A percentile compares a stretch with the other conserved stretches of the same genome.
These are phyloP conservation scores for Blastobotrys arbuscula DNA, from an alignment of 1,139 yeast genomes.

Conservation along the genomic window DNA sequence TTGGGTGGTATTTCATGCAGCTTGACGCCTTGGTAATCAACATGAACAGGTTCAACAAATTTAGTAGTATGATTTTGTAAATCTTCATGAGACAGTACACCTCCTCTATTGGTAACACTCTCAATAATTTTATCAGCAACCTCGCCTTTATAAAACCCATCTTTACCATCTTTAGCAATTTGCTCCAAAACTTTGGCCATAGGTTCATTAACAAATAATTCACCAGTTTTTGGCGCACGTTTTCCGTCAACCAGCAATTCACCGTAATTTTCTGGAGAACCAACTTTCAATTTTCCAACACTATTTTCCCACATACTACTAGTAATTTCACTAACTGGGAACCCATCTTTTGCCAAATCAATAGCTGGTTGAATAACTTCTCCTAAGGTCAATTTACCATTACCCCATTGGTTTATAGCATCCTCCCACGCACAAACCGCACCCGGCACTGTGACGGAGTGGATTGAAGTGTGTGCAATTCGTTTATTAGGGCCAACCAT, in stretches of 20 bases:
- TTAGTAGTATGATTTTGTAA: conserved; percentile 51
- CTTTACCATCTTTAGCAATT: conserved; percentile 54
- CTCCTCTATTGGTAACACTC: conserved; percentile 48
- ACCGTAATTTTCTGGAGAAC: conserved; percentile 19
- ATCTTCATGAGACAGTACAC: conserved; percentile 53
- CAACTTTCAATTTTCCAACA: conserved; percentile 6
- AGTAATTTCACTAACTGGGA: conserved; percentile 56
- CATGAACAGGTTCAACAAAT: conserved; percentile 54
- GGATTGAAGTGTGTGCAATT: conserved; percentile 46
- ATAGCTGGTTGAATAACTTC: conserved; percentile 67
- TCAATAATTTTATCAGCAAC: conserved; percentile 62
- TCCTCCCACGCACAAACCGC: conserved; percentile 76
- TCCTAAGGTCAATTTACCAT: conserved; percentile 54
- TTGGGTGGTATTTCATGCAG: conserved; percentile 78
- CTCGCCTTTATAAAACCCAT: conserved; percentile 63
- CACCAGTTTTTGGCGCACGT: conserved; percentile 55
- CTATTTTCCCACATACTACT: conserved; percentile 47
- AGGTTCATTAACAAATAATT: conserved; percentile 47
- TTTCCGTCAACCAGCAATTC: conserved; percentile 40
- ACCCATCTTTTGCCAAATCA: conserved; percentile 62
- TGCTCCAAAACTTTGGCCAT: conserved; percentile 51
- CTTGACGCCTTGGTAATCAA: conserved; percentile 39
- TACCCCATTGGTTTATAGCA: conserved; percentile 64
- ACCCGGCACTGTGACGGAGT: conserved; percentile 69
- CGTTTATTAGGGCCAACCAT: conserved; percentile 37